Evolutionary conservation across 768 basidiomycete species (phyloP).

Genomic region (Boletus fagicola): DNA sequence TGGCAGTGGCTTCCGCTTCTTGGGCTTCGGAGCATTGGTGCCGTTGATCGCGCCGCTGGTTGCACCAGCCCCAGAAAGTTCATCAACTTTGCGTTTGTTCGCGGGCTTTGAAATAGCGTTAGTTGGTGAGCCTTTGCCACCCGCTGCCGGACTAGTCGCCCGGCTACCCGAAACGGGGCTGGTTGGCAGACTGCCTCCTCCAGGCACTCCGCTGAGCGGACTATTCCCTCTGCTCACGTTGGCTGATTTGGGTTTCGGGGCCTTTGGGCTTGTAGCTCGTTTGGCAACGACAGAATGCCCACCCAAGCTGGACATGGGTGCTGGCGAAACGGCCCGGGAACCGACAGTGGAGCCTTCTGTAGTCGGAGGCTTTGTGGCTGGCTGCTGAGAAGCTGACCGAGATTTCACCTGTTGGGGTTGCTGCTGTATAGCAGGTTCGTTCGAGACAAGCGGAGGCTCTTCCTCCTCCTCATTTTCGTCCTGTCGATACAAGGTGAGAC

Average conservation of each 20-base stretch:
- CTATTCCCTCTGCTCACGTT: constrained; percentile 54
- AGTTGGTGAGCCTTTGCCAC: constrained; percentile 28
- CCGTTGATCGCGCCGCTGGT: constrained; percentile 16
- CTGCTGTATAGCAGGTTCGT: constrained; percentile 43
- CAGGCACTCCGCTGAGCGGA: constrained; percentile 44
- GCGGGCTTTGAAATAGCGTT: constrained; percentile 38
- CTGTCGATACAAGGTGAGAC: constrained; percentile 31
- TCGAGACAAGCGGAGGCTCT: constrained; percentile 43
- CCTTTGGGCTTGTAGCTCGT: constrained; percentile 81
- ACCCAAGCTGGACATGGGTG: constrained; percentile 52
- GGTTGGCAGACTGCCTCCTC: constrained; percentile 48
- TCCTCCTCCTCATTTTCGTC: constrained; percentile 78
- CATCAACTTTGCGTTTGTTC: constrained; percentile 63
- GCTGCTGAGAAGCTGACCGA: constrained; percentile 41
- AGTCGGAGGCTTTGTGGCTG: constrained; percentile 33
- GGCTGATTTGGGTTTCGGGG: constrained; percentile 53
- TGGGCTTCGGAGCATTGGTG: constrained; percentile 41
- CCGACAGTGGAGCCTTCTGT: constrained; percentile 29
- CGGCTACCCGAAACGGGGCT: constrained; percentile 45
- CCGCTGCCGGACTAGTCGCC: constrained; percentile 34
- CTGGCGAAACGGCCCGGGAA: constrained; percentile 58
- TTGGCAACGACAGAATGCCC: constrained; percentile 81
- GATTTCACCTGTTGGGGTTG: constrained; percentile 46
- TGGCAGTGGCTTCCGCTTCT: constrained; percentile 52
- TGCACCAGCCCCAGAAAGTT: constrained; percentile 29